Base-by-base conservation (phyloP, 805 yeast genomes). In the Starmerella ratchasimensis region DNA sequence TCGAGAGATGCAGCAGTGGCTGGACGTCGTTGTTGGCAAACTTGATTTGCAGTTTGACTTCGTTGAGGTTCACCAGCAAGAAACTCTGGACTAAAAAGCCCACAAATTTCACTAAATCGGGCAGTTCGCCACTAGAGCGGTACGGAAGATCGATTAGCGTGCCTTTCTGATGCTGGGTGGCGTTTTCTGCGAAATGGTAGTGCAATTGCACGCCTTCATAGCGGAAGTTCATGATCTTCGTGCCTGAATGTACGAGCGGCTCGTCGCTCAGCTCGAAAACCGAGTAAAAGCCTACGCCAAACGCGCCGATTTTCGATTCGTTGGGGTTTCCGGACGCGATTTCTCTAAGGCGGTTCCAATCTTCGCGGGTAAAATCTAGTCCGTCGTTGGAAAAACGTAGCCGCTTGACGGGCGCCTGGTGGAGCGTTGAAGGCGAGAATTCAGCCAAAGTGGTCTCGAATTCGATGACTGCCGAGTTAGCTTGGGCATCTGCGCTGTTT, bases 251-350 rank as follows among this genome's bases (percentile, higher is more conserved):
- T 19, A 80, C 71, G 50, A 76, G 56, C 3, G 93, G 88, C 52
- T 78, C 83, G 50, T 80, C 84, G 44, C 80, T 78, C 72, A 80
- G 73, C 51, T 80, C 88, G 28, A 79, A 86, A 29, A 80, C 72
- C 2, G 79, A 70, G 56, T 80, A 80, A 52, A 76, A 79, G 1
- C 66, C 66, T 6, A 61, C 66, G 5, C 66, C 66, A 42, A 61
- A 61, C 2, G 66, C 66, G 10, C 66, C 66, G 23, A 61, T 62
- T 36, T 61, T 61, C 13, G 60, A 41, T 38, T 62, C 66, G 33
- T 61, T 62, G 5, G 66, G 66, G 44, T 61, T 61, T 2, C 66
- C 66, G 31, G 59, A 55, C 5, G 66, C 66, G 32, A 61, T 61
- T 33, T 62, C 65, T 14, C 53, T 44, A 17, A 61, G 48, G 8